A percentile compares a stretch with the other conserved stretches of the same genome.
These are phyloP conservation scores for Calvatia gigantea DNA, from an alignment of 768 basidiomycete species.

Conservation along the genomic window DNA sequence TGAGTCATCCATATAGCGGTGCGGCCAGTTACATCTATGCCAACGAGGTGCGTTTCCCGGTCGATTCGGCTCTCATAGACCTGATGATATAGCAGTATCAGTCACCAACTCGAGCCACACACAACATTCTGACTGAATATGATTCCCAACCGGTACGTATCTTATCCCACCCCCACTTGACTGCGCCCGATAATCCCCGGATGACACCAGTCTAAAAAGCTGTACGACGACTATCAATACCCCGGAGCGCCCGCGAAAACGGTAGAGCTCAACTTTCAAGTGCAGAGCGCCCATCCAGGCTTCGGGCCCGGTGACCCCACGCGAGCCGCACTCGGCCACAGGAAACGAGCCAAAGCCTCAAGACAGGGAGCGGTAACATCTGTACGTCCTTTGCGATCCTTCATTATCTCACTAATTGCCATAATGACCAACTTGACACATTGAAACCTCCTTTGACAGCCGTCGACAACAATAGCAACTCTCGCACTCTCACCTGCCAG, in stretches of 20 bases:
- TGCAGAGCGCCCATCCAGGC: background rate
- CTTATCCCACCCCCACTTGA: background rate
- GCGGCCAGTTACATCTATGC: slow-evolving; percentile 31
- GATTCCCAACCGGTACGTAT: background rate
- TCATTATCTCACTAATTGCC: background rate
- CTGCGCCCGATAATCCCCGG: background rate
- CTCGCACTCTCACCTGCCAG: background rate
- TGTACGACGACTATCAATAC: background rate
- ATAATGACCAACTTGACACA: background rate
- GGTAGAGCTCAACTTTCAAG: background rate
- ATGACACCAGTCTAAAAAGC: background rate
- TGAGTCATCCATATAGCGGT: slow-evolving; percentile 32
- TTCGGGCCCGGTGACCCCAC: background rate
- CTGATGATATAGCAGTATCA: background rate
- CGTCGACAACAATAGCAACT: background rate
- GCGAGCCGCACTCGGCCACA: background rate
- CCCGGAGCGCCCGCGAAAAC: background rate
- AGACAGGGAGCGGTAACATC: background rate
- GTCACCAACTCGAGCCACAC: background rate
- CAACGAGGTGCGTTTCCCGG: slow-evolving; percentile 20
- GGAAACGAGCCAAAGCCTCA: background rate
- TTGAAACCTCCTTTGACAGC: background rate
- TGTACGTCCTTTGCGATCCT: background rate
- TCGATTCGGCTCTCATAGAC: background rate
- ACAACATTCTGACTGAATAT: background rate